Conservation (phyloP, 768 basidiomycete species). For the Boletus edulis region DNA sequence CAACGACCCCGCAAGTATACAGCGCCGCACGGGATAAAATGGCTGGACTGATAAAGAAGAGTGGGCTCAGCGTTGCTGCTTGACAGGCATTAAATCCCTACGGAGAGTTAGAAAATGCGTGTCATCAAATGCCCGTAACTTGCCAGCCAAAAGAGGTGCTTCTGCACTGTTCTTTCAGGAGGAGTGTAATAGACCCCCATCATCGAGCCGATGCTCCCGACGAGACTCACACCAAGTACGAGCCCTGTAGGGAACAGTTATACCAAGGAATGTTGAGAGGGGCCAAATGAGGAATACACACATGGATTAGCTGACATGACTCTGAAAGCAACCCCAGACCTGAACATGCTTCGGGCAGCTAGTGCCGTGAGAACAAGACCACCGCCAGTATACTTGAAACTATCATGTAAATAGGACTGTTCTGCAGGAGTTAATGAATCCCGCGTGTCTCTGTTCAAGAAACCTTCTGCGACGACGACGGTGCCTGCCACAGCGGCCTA, state of each 20-base stretch:
- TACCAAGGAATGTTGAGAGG: background rate
- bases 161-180: slow-evolving; percentile 72
- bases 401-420: slow-evolving; percentile 68
- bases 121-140: slow-evolving; percentile 21
- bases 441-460: slow-evolving; percentile 78
- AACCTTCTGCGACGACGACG: slow-evolving; percentile 56
- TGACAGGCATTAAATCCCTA: slow-evolving; percentile 86
- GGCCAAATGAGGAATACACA: slow-evolving; percentile 28
- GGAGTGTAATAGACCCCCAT: slow-evolving; percentile 77
- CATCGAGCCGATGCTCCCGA: slow-evolving; percentile 81
- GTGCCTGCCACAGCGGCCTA: slow-evolving; percentile 74
- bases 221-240: slow-evolving; percentile 78
- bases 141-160: slow-evolving; percentile 81
- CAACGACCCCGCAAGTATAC: slow-evolving; percentile 86
- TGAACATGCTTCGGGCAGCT: slow-evolving; percentile 78
- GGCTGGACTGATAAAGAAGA: slow-evolving; percentile 88
- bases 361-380: slow-evolving; percentile 76
- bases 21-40: slow-evolving; percentile 84
- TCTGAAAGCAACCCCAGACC: slow-evolving; percentile 61
- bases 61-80: slow-evolving; percentile 79
- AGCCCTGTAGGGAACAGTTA: slow-evolving; percentile 49
- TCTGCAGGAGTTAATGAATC: slow-evolving; percentile 62
- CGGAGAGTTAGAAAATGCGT: slow-evolving; percentile 1
- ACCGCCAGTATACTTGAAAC: slow-evolving; percentile 81
- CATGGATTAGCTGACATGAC: slow-evolving; percentile 86